Conservation (phyloP, 2,329 filamentous ascomycete genomes). For the Neurospora crassa region DNA sequence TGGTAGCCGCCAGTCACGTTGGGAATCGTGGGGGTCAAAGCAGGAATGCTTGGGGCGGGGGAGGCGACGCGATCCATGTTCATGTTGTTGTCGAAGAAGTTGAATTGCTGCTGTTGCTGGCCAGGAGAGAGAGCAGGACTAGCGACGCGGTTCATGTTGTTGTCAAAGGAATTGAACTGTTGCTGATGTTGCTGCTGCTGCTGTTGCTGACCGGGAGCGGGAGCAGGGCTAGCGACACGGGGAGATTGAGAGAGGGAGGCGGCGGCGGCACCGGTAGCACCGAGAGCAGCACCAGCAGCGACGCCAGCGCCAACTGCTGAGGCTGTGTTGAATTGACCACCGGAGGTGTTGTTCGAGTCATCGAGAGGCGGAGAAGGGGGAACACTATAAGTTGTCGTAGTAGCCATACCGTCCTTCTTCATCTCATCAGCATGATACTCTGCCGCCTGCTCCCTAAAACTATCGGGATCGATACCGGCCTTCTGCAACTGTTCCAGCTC, state of each 20-base stretch:
- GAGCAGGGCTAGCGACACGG: slow-evolving; percentile 12
- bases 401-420: slow-evolving; percentile 20
- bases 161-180: slow-evolving; percentile 4
- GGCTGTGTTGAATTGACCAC: slow-evolving; percentile 14
- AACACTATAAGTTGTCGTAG: slow-evolving; percentile 24
- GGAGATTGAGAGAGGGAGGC: slow-evolving; percentile 15
- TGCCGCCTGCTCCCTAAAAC: slow-evolving; percentile 26
- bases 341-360: slow-evolving; percentile 21
- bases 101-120: background rate
- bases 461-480: slow-evolving; percentile 38
- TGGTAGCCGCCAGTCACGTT: slow-evolving; percentile 8
- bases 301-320: slow-evolving; percentile 10
- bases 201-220: background rate
- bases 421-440: slow-evolving; percentile 30
- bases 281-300: slow-evolving; percentile 12
- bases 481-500: slow-evolving; percentile 42
- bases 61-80: slow-evolving; percentile 10
- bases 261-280: slow-evolving; percentile 15
- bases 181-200: background rate
- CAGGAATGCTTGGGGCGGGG: slow-evolving; percentile 4
- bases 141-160: slow-evolving; percentile 7
- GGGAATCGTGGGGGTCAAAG: slow-evolving; percentile 8
- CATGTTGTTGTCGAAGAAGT: slow-evolving; percentile 5
- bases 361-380: slow-evolving; percentile 18
- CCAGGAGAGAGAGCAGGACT: background rate